Base-by-base conservation (phyloP, 495 filamentous ascomycete species). In the Lasiosphaeris hirsuta region DNA sequence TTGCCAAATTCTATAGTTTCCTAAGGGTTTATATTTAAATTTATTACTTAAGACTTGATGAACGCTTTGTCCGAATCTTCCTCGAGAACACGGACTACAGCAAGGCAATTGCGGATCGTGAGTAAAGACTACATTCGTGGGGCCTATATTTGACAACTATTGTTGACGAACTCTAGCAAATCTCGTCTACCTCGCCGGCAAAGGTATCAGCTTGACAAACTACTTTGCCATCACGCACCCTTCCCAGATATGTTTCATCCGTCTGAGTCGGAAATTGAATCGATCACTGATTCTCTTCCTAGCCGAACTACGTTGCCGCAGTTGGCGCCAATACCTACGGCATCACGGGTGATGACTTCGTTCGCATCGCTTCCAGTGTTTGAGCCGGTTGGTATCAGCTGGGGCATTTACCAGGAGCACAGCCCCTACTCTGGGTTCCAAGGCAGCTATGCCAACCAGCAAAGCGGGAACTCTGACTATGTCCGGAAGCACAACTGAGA, bases 381-480 rank as follows among this genome's bases (percentile, higher is more conserved):
- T n/a, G 86, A 90, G 47, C 81, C 79, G 57, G 84, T 80, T 59
- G 77, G 79, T 10, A 83, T 91, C 59, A 69, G 80, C 10, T 91
- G 87, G 87, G 81, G 77, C 48, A 72, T 84, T 58, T 90, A 90
- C 68, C 80, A 88, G 61, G 86, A 92, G 63, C 79, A 85, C 60
- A 68, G 83, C 72, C 88, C 88, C 15, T 87, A 86, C 64, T 76
- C 83, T 13, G 87, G 87, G 9, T 90, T 83, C 70, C 74, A 85
- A 62, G 86, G 52, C 19, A 74, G 69, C 54, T 82, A 79, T 43
- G 72, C 72, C 14, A 83, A 86, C 64, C 79, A 79, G 54, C 49
- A 72, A 57, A 51, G 41, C 9, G 42, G 44, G 37, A 44, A 40
- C 7, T 33, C 51, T 45, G 60, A 62, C 57, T 63, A 66, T 53